Percentiles rank a stretch among this genome's conserved stretches.
Evolutionary conservation across 257 asterid genomes (phyloP).

Genomic region (Solanum verrucosum): DNA sequence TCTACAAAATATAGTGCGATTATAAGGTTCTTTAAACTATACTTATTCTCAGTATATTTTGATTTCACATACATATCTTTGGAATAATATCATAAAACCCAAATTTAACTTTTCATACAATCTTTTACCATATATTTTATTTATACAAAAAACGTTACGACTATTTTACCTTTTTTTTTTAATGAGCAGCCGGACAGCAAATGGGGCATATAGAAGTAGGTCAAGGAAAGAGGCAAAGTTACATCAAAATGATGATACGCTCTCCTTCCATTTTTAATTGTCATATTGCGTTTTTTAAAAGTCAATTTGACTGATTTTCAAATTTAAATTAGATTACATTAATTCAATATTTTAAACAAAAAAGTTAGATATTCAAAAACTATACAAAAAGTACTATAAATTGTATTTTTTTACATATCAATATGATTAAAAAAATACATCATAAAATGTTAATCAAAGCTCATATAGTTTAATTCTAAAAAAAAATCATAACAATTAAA

Average conservation of each 20-base stretch:
- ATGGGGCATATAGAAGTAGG: neutral
- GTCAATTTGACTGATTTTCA: no score
- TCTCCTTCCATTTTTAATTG: no score
- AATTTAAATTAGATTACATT: no score
- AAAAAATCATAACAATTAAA: no score
- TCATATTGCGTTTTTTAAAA: fast-evolving
- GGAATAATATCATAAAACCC: neutral
- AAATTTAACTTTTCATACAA: neutral
- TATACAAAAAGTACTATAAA: no score
- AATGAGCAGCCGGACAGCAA: neutral
- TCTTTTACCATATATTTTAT: neutral
- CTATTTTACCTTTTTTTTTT: neutral
- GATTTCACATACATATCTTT: neutral
- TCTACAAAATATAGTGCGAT: neutral
- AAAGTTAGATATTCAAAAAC: no score
- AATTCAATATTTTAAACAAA: no score
- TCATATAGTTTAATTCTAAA: no score
- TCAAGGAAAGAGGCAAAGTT: neutral
- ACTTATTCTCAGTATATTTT: no score
- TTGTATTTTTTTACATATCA: no score
- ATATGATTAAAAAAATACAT: no score
- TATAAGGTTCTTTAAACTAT: neutral
- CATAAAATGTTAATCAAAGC: fast-evolving
- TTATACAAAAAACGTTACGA: neutral
- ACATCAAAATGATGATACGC: neutral